Base-by-base conservation (phyloP, 2,329 filamentous ascomycete genomes). In the Pyrenophora graminea region DNA sequence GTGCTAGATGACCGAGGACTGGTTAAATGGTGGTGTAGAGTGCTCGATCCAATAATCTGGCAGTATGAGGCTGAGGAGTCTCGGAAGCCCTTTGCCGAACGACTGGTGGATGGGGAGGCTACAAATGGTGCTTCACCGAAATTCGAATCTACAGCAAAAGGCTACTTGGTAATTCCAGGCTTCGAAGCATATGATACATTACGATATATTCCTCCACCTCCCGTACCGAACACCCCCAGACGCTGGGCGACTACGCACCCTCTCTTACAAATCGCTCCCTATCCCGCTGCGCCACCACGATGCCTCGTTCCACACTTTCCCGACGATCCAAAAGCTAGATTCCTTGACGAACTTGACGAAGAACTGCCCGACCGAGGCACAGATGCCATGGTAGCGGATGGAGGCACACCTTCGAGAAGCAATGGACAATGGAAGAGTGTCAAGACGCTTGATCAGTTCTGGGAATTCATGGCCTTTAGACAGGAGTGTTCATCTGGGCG, bases 381-480 rank as follows among this genome's bases (percentile, higher is more conserved):
- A 10, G 65, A 70, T 46, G 61, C 59, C 2, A 68, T 70, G 39
- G 59, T 67, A 60, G 37, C 72, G 60, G 59, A 69, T 58, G 51
- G 69, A 61, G 51, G 78, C 76, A 74, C 71, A 46, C 71, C 72
- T 9, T 73, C 69, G 25, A 75, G 82, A 59, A 82, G 83, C 59
- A 80, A 78, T 21, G 89, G 89, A 0, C 80, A 84, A 49, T 99
- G 94, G 94, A 89, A 86, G 69, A 91, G 88, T 53, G 86, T 97
- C 19, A 87, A 82, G 68, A 89, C 85, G 0, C 77, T 99, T 34
- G 89, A 92, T n/a, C 86, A 92, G 61, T 99, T 99, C 67, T 99
- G 94, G 94, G 94, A 99, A 56, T 89, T 96, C 82, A 97, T 99
- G 93, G 88, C 92, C 0, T 97, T 90, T 68, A 82, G 94, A 49